Percentiles rank a stretch among this genome's conserved stretches.
phyloP scores from a whole-genome alignment of 768 basidiomycete species.

The Atractiella rhizophila region DNA sequence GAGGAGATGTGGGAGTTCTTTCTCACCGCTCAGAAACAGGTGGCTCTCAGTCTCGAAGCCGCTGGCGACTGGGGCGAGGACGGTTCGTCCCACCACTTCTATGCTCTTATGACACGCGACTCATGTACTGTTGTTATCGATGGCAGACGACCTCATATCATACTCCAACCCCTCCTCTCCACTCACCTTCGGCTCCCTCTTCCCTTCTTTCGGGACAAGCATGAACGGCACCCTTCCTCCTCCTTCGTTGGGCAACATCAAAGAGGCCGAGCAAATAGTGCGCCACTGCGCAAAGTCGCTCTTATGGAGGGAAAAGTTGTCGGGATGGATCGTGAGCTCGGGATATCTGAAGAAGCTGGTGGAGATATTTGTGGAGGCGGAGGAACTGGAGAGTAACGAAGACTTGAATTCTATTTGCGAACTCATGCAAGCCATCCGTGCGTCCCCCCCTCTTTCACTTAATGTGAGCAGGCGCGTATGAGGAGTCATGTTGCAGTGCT shows the following conservation, averaged over 20 bases:
- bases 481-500: constrained; percentile 33
- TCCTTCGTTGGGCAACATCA: constrained; percentile 50
- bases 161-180: neutral
- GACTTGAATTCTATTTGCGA: constrained; percentile 74
- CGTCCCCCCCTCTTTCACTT: constrained; percentile 18
- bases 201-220: neutral
- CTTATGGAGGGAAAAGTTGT: constrained; percentile 20
- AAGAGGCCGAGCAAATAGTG: constrained; percentile 51
- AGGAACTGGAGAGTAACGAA: constrained; percentile 72
- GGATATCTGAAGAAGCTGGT: constrained; percentile 71
- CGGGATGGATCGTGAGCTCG: constrained; percentile 16
- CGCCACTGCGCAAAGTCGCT: constrained; percentile 53
- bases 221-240: constrained; percentile 33
- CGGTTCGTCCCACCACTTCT: neutral
- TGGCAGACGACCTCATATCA: neutral
- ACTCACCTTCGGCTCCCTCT: neutral
- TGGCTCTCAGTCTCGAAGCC: too few species aligned
- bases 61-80: too few species aligned
- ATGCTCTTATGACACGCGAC: neutral
- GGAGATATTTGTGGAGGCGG: constrained; percentile 59
- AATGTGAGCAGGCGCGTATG: neutral
- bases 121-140: neutral
- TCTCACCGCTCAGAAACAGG: constrained; percentile 62
- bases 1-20: constrained; percentile 96
- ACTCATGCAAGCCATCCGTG: constrained; percentile 83